Percentiles rank a stretch among this genome's conserved stretches.
Conservation (phyloP, 352 stramenopile species). For the Phytopythium mirpurense region DNA sequence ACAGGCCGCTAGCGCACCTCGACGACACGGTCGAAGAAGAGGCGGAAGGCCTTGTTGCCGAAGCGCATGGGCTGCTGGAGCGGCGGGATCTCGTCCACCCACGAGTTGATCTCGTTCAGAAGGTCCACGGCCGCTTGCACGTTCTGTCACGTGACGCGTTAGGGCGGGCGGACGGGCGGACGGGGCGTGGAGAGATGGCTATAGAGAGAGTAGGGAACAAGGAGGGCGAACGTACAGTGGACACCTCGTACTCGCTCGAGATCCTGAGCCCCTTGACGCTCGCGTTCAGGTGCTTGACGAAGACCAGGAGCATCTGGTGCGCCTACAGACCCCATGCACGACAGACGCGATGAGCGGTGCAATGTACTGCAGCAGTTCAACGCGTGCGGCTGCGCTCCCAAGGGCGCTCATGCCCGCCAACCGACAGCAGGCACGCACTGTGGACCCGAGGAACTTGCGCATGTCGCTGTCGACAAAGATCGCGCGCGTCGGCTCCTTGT, state of each 20-base stretch:
- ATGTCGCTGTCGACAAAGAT: constrained; percentile 79
- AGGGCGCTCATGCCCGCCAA: background rate
- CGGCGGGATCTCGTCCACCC: constrained; percentile 90
- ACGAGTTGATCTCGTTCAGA: constrained; percentile 63
- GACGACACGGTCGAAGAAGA: constrained; percentile 81
- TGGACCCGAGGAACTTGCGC: constrained; percentile 60
- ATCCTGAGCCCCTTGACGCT: constrained; percentile 61
- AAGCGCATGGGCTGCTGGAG: constrained; percentile 94
- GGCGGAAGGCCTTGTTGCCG: constrained; percentile 93
- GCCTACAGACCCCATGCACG: constrained; percentile 25
- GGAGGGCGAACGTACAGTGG: constrained; percentile 27
- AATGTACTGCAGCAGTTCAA: too few relatives aligned
- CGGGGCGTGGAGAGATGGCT: too few relatives aligned
- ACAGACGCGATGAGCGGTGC: background rate
- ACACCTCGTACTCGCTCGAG: constrained; percentile 61
- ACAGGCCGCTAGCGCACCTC: constrained; percentile 27
- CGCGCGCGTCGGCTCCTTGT: constrained; percentile 55
- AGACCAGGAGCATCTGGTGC: constrained; percentile 77
- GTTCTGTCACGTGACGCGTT: constrained; percentile 27
- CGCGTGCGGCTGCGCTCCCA: too few relatives aligned
- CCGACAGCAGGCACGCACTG: constrained; percentile 20
- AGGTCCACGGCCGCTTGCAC: constrained; percentile 63
- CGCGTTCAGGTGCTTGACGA: constrained; percentile 80
- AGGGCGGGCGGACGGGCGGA: too few relatives aligned
- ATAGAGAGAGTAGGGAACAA: too few relatives aligned